phyloP scores from a whole-genome alignment of 2,329 filamentous ascomycete genomes.

The Tolypocladium amazonense region DNA sequence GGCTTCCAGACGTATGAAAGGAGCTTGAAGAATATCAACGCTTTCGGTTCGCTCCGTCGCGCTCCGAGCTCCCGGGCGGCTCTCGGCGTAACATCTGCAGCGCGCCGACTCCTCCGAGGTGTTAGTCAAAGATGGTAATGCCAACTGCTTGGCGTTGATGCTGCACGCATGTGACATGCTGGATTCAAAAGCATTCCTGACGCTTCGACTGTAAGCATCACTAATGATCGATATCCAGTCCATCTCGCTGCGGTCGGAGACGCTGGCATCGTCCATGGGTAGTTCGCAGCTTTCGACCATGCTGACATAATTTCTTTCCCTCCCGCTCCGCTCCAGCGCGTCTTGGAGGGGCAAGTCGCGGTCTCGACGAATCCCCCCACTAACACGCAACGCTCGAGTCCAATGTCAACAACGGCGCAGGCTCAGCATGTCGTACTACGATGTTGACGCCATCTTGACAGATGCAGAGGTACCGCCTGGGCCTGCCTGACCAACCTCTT shows the following conservation, averaged over 20 bases:
- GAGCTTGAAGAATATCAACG: too few species aligned
- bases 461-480: constrained; percentile 59
- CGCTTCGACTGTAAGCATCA: background rate
- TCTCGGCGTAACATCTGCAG: background rate
- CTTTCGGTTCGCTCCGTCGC: background rate
- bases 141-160: background rate
- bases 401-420: background rate
- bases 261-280: background rate
- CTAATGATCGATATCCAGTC: background rate
- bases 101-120: background rate
- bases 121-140: background rate
- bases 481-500: background rate
- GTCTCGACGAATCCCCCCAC: background rate
- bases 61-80: background rate
- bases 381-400: background rate
- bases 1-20: too few species aligned
- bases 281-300: too few species aligned
- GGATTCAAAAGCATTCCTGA: too few species aligned
- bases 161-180: background rate
- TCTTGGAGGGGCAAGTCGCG: background rate
- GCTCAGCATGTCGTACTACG: constrained; percentile 62
- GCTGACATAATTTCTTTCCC: background rate
- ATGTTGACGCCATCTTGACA: constrained; percentile 74
- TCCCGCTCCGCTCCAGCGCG: background rate
- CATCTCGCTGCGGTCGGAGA: background rate